Percentiles rank a stretch among this genome's conserved stretches.
Evolutionary conservation across 2,329 filamentous ascomycete species (phyloP).

Genomic region (Botrytis pseudocinerea): DNA sequence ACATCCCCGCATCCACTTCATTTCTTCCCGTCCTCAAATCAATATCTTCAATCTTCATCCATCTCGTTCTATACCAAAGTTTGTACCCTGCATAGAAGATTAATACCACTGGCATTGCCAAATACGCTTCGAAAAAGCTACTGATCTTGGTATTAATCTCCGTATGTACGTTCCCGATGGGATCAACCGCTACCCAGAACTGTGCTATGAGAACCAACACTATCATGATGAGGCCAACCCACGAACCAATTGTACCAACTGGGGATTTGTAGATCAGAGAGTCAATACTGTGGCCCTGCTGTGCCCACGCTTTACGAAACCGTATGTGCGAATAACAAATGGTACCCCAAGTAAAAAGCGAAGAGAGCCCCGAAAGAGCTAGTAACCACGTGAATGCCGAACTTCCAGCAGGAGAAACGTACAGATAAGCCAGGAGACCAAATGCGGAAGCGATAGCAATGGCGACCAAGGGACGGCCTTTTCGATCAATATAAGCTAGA

Average conservation of each 20-base stretch:
- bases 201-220: constrained; percentile 43
- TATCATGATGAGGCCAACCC: constrained; percentile 58
- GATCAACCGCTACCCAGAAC: constrained; percentile 83
- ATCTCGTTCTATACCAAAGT: constrained; percentile 68
- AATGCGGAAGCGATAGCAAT: constrained; percentile 65
- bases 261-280: constrained; percentile 64
- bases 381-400: constrained; percentile 78
- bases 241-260: constrained; percentile 62
- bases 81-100: constrained; percentile 75
- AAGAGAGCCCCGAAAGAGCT: constrained; percentile 69
- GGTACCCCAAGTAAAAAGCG: constrained; percentile 76
- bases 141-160: constrained; percentile 49
- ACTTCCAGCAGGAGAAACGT: constrained; percentile 55
- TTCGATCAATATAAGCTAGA: constrained; percentile 78
- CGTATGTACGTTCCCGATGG: constrained; percentile 55
- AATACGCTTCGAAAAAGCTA: constrained; percentile 73
- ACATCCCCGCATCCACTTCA: constrained; percentile 55
- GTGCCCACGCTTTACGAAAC: constrained; percentile 76
- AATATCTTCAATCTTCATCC: constrained; percentile 71
- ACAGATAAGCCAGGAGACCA: constrained; percentile 77
- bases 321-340: constrained; percentile 89
- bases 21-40: constrained; percentile 83
- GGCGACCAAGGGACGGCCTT: constrained; percentile 74
- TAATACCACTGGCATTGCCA: constrained; percentile 68
- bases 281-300: constrained; percentile 59